phyloP scores from a whole-genome alignment of 257 asterid species.

The Petrea volubilis region DNA sequence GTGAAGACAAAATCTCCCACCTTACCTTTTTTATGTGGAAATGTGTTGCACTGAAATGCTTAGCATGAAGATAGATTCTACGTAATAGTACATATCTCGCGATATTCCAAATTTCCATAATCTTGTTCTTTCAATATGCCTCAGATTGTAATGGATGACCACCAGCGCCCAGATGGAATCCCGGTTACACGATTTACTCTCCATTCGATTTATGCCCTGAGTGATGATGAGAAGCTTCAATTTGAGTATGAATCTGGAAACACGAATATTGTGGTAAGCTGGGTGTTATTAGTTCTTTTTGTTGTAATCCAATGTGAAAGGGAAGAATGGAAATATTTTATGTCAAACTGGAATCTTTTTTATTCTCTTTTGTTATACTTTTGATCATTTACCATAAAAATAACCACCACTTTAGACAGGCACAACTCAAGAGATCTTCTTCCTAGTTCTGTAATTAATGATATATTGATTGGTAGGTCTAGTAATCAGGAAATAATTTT shows the following conservation, averaged over 20 bases:
- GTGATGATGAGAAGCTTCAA: constrained; percentile 91
- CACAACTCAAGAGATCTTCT: neutral
- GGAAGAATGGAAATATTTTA: neutral
- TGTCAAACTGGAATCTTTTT: neutral
- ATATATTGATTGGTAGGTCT: constrained; percentile 7
- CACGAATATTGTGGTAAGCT: constrained; percentile 75
- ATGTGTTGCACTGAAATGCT: neutral
- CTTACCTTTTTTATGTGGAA: neutral
- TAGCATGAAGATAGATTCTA: neutral
- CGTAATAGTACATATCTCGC: neutral
- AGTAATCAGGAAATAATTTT: neutral
- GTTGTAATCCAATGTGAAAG: constrained; percentile 11
- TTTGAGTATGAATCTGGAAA: constrained; percentile 98
- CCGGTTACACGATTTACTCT: constrained; percentile 90
- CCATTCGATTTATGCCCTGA: constrained; percentile 77
- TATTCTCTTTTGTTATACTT: neutral
- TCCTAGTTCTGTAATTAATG: constrained; percentile 3
- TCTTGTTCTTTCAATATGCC: constrained; percentile 28
- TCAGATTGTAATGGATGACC: constrained; percentile 99
- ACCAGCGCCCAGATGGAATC: constrained; percentile 92
- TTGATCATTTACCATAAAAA: neutral
- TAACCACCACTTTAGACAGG: neutral
- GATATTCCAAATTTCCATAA: neutral
- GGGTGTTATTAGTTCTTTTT: neutral
- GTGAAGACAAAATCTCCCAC: neutral